Evolutionary conservation across 805 yeast species (phyloP).

Genomic region (Candida pseudoglaebosa): DNA sequence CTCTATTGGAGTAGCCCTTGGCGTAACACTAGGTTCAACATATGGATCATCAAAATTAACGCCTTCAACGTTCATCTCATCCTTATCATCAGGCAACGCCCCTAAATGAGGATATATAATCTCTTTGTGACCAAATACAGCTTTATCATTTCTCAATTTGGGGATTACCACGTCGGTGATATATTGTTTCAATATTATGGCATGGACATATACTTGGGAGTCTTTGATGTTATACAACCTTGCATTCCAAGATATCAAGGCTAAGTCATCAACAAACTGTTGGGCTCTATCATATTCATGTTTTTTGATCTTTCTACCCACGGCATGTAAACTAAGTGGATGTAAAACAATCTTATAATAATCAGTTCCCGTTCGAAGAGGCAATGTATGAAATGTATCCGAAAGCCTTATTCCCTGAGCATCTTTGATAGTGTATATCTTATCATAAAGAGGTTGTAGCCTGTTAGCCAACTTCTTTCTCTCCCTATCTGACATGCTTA

Average conservation of each 20-base stretch:
- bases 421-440: slow-evolving; percentile 39
- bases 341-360: slow-evolving; percentile 73
- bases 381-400: slow-evolving; percentile 66
- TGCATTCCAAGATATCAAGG: slow-evolving; percentile 89
- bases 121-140: slow-evolving; percentile 28
- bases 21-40: slow-evolving; percentile 8
- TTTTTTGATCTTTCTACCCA: slow-evolving; percentile 56
- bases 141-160: slow-evolving; percentile 39
- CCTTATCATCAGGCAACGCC: slow-evolving; percentile 54
- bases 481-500: slow-evolving; percentile 39
- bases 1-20: slow-evolving; percentile 1
- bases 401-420: slow-evolving; percentile 42
- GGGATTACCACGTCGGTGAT: slow-evolving; percentile 47
- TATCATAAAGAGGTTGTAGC: slow-evolving; percentile 32
- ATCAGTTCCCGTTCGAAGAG: slow-evolving; percentile 67
- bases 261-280: slow-evolving; percentile 71
- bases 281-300: slow-evolving; percentile 56
- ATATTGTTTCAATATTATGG: slow-evolving; percentile 52
- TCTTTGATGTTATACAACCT: slow-evolving; percentile 72
- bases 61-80: slow-evolving; percentile 14
- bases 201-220: slow-evolving; percentile 66
- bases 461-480: slow-evolving; percentile 33
- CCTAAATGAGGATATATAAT: slow-evolving; percentile 65
- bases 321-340: slow-evolving; percentile 79
- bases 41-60: slow-evolving; percentile 8